Conservation (phyloP, 495 filamentous ascomycete genomes). For the Cercophora sp. region DNA sequence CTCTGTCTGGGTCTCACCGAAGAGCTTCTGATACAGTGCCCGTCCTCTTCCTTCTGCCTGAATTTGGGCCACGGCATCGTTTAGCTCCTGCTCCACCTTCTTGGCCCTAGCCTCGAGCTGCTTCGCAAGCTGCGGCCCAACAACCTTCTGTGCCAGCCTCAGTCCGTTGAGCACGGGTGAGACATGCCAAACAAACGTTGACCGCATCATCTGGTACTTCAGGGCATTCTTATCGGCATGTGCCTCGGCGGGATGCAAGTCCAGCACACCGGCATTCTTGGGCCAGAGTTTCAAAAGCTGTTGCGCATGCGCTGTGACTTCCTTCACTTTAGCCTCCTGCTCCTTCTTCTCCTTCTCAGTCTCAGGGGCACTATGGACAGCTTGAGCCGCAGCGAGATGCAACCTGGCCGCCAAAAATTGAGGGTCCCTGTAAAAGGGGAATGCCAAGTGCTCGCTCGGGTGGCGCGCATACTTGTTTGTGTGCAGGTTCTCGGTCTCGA, state of each 20-base stretch:
- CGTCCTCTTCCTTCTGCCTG: not conserved
- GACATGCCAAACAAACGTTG: conserved; percentile 23
- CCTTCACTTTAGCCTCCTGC: no score
- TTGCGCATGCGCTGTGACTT: conserved; percentile 31
- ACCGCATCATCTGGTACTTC: conserved; percentile 24
- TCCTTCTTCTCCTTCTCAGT: conserved; percentile 23
- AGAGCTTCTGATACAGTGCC: not conserved
- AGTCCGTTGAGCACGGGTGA: conserved; percentile 40
- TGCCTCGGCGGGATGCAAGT: conserved; percentile 27
- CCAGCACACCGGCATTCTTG: conserved; percentile 24
- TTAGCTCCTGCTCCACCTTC: conserved; percentile 23
- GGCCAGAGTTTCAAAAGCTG: conserved; percentile 38
- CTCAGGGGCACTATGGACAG: conserved; percentile 19
- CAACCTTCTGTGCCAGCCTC: conserved; percentile 31
- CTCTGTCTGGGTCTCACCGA: not conserved
- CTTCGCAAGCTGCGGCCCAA: conserved; percentile 27
- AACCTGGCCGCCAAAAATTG: conserved; percentile 34
- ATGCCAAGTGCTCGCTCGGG: not conserved
- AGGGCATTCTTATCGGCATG: conserved; percentile 15
- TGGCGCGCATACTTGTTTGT: conserved; percentile 7
- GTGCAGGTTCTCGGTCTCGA: conserved; percentile 48
- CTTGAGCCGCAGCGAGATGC: conserved; percentile 36
- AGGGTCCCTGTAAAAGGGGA: conserved; percentile 35
- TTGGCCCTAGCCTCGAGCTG: conserved; percentile 26
- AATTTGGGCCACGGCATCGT: conserved; percentile 11